Evolutionary conservation across 108 stramenopile species (phyloP).

Genomic region (Skeletonema menzelii): DNA sequence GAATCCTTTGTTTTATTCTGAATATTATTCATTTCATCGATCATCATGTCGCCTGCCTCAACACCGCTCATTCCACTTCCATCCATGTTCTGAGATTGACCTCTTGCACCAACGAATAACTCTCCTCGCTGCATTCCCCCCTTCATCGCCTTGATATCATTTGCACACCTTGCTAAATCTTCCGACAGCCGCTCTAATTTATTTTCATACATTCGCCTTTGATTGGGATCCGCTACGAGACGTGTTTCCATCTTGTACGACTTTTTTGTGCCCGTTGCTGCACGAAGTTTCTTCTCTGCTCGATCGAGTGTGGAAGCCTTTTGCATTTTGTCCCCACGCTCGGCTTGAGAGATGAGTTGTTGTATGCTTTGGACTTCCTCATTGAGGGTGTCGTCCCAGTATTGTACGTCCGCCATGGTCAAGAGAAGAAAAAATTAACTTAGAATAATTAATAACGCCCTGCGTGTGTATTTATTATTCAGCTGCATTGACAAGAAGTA

Average conservation of each 20-base stretch:
- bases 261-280: constrained; percentile 70
- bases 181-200: constrained; percentile 57
- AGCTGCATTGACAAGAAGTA: too few relatives aligned
- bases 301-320: constrained; percentile 59
- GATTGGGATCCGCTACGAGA: constrained; percentile 60
- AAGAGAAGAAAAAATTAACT: too few relatives aligned
- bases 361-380: constrained; percentile 72
- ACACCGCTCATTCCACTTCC: constrained; percentile 50
- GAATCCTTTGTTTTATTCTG: constrained; percentile 88
- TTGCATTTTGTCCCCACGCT: constrained; percentile 40
- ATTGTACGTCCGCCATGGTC: constrained; percentile 78
- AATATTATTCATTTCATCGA: constrained; percentile 60
- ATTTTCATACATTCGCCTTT: constrained; percentile 56
- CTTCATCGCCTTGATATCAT: constrained; percentile 71
- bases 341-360: constrained; percentile 47
- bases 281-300: constrained; percentile 65
- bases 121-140: constrained; percentile 62
- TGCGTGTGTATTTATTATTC: too few relatives aligned
- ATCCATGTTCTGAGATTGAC: constrained; percentile 10
- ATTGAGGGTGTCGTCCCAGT: constrained; percentile 83
- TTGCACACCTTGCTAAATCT: constrained; percentile 54
- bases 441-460: too few relatives aligned
- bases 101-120: constrained; percentile 56
- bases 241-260: constrained; percentile 88
- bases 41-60: constrained; percentile 72